These are phyloP conservation scores for Calocybe gangraenosa DNA, from an alignment of 768 basidiomycete species.

Conservation along the genomic window DNA sequence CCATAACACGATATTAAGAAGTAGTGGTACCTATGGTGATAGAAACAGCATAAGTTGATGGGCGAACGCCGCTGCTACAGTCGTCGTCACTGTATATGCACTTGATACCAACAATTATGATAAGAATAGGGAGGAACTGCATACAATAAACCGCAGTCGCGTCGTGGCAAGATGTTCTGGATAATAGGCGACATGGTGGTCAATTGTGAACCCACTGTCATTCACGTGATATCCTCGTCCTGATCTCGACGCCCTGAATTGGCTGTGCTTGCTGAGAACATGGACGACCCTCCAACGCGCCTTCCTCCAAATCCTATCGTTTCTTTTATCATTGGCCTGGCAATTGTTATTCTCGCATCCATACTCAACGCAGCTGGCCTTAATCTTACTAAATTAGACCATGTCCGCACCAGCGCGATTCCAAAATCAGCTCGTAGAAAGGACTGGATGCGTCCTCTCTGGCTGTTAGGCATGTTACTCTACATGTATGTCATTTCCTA, in stretches of 20 bases:
- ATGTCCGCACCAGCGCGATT: conserved; percentile 71
- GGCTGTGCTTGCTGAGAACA: not conserved
- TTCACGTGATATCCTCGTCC: not conserved
- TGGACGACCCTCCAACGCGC: conserved; percentile 4
- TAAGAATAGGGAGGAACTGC: not conserved
- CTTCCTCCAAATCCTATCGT: conserved; percentile 24
- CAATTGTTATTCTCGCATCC: conserved; percentile 80
- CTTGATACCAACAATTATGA: too few species aligned
- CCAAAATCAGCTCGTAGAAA: conserved; percentile 71
- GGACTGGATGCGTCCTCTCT: conserved; percentile 82
- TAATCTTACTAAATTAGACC: conserved; percentile 92
- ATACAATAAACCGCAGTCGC: conserved; percentile 9
- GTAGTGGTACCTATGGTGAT: conserved; percentile 5
- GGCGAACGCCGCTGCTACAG: conserved; percentile 8
- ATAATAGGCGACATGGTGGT: not conserved
- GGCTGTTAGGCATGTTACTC: conserved; percentile 90
- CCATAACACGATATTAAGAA: too few species aligned
- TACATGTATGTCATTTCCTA: conserved; percentile 67
- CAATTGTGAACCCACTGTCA: too few species aligned
- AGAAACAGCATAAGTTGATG: conserved; percentile 10
- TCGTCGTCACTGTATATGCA: conserved; percentile 1
- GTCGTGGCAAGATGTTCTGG: not conserved
- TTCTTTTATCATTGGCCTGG: conserved; percentile 78
- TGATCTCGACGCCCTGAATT: too few species aligned
- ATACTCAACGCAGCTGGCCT: conserved; percentile 91